Conservation (phyloP, 176 grass and related monocot genomes). For the Phyllostachys edulis region DNA sequence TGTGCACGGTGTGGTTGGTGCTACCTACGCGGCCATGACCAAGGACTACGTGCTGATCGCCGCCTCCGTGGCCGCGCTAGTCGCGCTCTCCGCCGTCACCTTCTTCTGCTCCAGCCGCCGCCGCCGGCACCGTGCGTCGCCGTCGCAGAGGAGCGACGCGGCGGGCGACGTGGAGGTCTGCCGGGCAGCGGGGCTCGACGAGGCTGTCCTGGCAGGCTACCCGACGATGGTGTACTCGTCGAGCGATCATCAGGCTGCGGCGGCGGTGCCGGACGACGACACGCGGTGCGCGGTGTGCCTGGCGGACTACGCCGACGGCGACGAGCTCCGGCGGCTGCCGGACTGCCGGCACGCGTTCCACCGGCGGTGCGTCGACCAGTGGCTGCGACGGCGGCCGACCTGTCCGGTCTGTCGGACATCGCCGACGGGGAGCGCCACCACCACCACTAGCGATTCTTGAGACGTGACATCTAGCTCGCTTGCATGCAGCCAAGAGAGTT, state of each 20-base stretch:
- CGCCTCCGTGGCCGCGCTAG: slow-evolving; percentile 5
- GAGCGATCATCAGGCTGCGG: not conserved
- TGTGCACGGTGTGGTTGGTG: too few relatives aligned
- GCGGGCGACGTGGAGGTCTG: slow-evolving; percentile 17
- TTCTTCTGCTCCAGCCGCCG: not conserved
- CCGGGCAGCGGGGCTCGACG: slow-evolving; percentile 9
- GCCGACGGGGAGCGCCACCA: not conserved
- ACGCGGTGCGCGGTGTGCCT: slow-evolving; percentile 47
- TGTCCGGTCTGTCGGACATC: slow-evolving; percentile 61
- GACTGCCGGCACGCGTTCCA: slow-evolving; percentile 61
- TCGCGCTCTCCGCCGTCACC: not conserved
- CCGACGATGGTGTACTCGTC: slow-evolving; percentile 34
- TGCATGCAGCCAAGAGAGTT: not conserved
- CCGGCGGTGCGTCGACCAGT: slow-evolving; percentile 48
- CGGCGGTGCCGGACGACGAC: not conserved
- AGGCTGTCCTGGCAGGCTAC: slow-evolving; percentile 19
- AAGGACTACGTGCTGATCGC: not conserved
- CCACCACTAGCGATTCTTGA: not conserved
- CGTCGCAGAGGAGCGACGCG: slow-evolving; percentile 10
- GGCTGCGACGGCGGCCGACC: slow-evolving; percentile 46
- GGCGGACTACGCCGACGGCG: slow-evolving; percentile 34
- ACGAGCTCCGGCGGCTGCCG: slow-evolving; percentile 47
- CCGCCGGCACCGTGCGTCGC: not conserved
- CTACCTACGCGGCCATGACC: not conserved
- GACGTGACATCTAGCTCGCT: not conserved